A percentile compares a stretch with the other conserved stretches of the same genome.
Evolutionary conservation across 768 basidiomycete species (phyloP).

Genomic region (Tulasnella sp.): DNA sequence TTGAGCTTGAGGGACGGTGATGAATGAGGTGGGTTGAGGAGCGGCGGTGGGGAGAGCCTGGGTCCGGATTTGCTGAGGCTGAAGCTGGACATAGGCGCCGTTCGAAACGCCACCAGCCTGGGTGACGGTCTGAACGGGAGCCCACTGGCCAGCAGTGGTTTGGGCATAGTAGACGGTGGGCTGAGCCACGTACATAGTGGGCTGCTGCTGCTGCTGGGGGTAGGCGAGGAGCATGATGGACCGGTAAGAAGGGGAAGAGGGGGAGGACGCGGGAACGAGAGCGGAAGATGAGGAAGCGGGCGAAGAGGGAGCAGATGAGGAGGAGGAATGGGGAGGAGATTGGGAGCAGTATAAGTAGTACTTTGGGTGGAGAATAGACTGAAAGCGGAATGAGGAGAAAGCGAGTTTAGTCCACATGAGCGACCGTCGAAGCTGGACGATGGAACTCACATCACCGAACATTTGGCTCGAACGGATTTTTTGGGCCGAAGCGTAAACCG

Average conservation of each 20-base stretch:
- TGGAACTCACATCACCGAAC: not conserved
- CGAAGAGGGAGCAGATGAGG: conserved; percentile 2
- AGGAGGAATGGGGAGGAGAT: not conserved
- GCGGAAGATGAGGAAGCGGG: not conserved
- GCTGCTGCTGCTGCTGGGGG: conserved; percentile 6
- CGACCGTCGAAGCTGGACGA: not conserved
- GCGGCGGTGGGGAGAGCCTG: not conserved
- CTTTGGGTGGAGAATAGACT: not conserved
- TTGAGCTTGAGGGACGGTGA: not conserved
- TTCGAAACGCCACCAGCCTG: conserved; percentile 1
- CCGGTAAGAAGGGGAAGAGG: not conserved
- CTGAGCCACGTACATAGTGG: conserved; percentile 4
- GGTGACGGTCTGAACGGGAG: not conserved
- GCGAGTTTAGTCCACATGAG: conserved; percentile 2
- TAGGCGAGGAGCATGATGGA: conserved; percentile 2
- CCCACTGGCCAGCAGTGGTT: conserved; percentile 10
- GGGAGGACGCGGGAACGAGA: not conserved
- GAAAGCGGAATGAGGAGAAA: not conserved
- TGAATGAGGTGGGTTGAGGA: not conserved
- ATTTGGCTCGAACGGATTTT: not conserved
- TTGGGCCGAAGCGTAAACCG: not conserved
- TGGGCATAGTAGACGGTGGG: conserved; percentile 9
- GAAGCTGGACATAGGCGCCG: not conserved
- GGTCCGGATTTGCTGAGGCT: not conserved
- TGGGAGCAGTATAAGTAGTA: conserved; percentile 1